Evolutionary conservation across 192 early-diverging fungal genomes (phyloP).

Genomic region (Geranomyces michiganensis): DNA sequence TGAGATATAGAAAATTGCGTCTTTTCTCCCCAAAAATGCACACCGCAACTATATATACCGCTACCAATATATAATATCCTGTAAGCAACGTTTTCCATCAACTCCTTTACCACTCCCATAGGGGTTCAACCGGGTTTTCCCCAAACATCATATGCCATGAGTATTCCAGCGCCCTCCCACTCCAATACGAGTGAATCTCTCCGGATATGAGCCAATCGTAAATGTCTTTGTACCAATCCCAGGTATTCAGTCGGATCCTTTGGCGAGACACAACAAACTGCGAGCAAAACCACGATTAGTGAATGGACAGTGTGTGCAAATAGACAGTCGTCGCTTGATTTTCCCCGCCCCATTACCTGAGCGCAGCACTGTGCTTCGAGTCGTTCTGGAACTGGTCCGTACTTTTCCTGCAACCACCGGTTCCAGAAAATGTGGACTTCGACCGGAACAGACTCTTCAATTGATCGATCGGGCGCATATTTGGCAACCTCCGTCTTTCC

Average conservation of each 20-base stretch:
- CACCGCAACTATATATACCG: no score
- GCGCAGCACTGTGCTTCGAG: constrained; percentile 2
- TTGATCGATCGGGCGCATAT: background rate
- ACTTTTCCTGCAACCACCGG: background rate
- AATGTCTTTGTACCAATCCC: background rate
- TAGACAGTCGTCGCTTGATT: no score
- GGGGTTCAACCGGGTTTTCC: background rate
- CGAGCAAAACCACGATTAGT: background rate
- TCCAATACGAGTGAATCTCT: constrained; percentile 1
- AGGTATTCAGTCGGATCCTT: background rate
- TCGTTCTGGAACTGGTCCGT: background rate
- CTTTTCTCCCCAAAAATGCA: no score
- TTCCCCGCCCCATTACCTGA: constrained; percentile 6
- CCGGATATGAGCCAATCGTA: constrained; percentile 10
- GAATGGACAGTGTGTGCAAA: no score
- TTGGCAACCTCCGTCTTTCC: background rate
- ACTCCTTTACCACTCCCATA: background rate
- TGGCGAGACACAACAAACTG: constrained; percentile 1
- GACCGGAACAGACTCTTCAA: background rate
- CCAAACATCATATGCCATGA: constrained; percentile 11
- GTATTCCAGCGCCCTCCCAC: background rate
- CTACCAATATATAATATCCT: no score
- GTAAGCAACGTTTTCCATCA: no score
- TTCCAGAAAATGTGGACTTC: constrained; percentile 4
- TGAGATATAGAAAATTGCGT: no score